Evolutionary conservation across 2,329 filamentous ascomycete genomes (phyloP), one percentile per base, ranked within the genome.

Genomic region (Aquanectria penicillioides): DNA sequence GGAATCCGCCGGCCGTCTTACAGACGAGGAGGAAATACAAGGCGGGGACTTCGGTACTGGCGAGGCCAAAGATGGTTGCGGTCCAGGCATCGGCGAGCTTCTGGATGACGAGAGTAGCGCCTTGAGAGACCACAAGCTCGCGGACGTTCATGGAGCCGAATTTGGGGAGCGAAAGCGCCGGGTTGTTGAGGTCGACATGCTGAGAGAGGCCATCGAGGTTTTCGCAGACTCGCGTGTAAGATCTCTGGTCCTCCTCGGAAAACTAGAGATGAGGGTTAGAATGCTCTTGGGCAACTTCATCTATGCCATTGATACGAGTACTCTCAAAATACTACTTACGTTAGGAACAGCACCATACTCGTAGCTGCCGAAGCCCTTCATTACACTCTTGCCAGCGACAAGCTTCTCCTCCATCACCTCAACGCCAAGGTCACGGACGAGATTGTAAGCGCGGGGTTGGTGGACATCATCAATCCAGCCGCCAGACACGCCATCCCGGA

Each of bases 71-170:
- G 44, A 70, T 62, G 7, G 55, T 54, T 11, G 61, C 63, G 6
- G 69, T 65, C 70, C 70, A 71, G n/a, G 59, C 29, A 18, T 63
- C 58, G 12, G 58, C 67, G 20, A 69, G 17, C 5, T 48, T 52
- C 17, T 50, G 44, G 5, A 69, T 47, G 13, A 34, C 33, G 1
- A 44, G 25, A 2, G 62, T 67, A 23, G 63, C 66, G 15, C 67
- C 66, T 11, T 69, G 65, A 0, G 61, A 65, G 6, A 61, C 52
- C 22, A 65, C 59, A 18, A 69, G 62, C 25, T 68, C 61, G 33
- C 49, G 51, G 22, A 68, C 56, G 3, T 60, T 62, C 62, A 63
- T 64, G 25, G 57, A 46, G 17, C 62, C 63, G 50, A 62, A 67
- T 17, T 64, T 63, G 47, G 54, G 54, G 7, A 64, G 38, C 49